Evolutionary conservation across 495 filamentous ascomycete genomes (phyloP), one percentile per base, ranked within the genome.

Genomic region (Cercophora sp.): DNA sequence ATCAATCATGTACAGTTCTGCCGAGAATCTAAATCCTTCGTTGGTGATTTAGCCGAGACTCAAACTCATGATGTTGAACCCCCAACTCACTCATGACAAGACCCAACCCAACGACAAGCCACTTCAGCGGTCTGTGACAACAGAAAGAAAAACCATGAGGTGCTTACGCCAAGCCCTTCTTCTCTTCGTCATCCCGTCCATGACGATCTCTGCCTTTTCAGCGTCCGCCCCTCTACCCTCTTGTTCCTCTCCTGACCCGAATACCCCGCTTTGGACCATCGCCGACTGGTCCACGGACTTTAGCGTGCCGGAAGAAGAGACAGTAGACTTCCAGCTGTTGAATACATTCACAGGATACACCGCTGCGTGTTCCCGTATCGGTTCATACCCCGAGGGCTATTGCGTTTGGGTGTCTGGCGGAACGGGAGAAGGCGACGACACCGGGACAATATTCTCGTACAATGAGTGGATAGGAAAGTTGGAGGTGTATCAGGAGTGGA

Each of bases 401-500:
- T 54, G 51, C 31, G 32, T 46, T 22, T 40, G 40, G 41, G 51
- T 31, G 11, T 2, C 9, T 10, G 29, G 20, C 3, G 39, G 39
- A 3, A 25, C n/a, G 18, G 29, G 16, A 6, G 51, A 27, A 3
- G 51, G 42, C n/a, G 51, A 54, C 23, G 40, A 39, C 26, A 46
- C 32, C 4, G 23, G 16, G 20, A 54, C 51, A 5, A 19, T 35
- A 32, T 54, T 54, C 32, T 27, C 40, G 22, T 54, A 47, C 40
- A 27, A 54, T 22, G 41, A 47, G 39, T 23, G 27, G 29, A 27
- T 54, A 9, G 51, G 41, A n/a, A 23, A 45, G 32, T 54, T 54
- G 51, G 18, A 20, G 2, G 41, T 54, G 15, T 47, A 54, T 54
- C 51, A 54, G 51, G 41, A 40, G 20, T 54, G 42, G 51, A 36